Percentiles rank a stretch among this genome's conserved stretches.
These are phyloP conservation scores for Ichthyophonus hoferi DNA, from an alignment of 208 protist species.

Conservation along the genomic window DNA sequence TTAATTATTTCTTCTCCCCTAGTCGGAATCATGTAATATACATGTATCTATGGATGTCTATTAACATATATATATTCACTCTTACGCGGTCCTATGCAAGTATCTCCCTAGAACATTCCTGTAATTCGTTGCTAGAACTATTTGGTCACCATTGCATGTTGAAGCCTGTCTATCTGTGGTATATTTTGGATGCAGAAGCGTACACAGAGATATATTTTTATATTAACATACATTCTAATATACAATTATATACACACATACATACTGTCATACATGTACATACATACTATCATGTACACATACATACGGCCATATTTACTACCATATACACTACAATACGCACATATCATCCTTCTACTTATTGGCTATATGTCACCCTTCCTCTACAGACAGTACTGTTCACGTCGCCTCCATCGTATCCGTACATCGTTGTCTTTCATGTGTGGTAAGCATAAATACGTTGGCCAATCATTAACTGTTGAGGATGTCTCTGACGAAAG, in stretches of 20 bases:
- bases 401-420: slow-evolving; percentile 34
- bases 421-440: slow-evolving; percentile 40
- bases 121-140: too few species aligned
- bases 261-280: too few species aligned
- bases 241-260: not conserved
- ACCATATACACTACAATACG: not conserved
- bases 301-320: not conserved
- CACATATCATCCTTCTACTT: not conserved
- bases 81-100: too few species aligned
- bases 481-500: not conserved
- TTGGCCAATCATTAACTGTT: not conserved
- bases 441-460: slow-evolving; percentile 12
- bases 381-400: slow-evolving; percentile 48
- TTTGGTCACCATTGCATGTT: too few species aligned
- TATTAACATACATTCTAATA: too few species aligned
- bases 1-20: too few species aligned
- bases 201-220: too few species aligned
- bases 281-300: not conserved
- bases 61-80: too few species aligned
- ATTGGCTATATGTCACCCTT: too few species aligned
- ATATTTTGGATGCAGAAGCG: not conserved
- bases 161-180: too few species aligned
- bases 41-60: not conserved
- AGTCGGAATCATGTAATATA: too few species aligned
- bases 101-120: too few species aligned